phyloP scores from a whole-genome alignment of 2,329 filamentous ascomycete genomes.

The Fusarium palustre region DNA sequence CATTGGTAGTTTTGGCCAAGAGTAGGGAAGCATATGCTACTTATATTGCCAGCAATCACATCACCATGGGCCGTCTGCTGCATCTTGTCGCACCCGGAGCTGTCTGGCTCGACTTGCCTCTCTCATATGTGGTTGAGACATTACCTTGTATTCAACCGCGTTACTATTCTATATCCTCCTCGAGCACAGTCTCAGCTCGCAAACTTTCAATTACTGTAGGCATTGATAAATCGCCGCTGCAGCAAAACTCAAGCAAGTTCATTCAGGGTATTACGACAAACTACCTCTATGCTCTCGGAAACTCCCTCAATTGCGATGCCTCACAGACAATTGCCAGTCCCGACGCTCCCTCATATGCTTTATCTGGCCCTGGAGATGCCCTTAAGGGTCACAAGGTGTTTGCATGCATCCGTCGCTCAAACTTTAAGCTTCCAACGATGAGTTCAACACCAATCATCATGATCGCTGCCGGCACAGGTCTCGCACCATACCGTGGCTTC shows the following conservation, averaged over 20 bases:
- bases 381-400: conserved; percentile 37
- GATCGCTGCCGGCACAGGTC: conserved; percentile 63
- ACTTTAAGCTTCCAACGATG: conserved; percentile 59
- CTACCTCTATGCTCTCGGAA: conserved; percentile 43
- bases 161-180: conserved; percentile 72
- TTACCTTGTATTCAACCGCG: conserved; percentile 64
- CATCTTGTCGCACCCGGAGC: conserved; percentile 23
- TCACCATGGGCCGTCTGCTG: conserved; percentile 46
- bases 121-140: conserved; percentile 67
- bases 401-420: conserved; percentile 47
- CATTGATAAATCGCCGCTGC: conserved; percentile 33
- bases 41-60: conserved; percentile 39
- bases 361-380: conserved; percentile 31
- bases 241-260: conserved; percentile 17
- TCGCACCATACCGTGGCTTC: conserved; percentile 56
- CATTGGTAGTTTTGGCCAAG: conserved; percentile 24
- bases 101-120: conserved; percentile 44
- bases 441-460: conserved; percentile 62
- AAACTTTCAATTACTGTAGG: conserved; percentile 44
- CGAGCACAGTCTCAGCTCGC: conserved; percentile 52
- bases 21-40: conserved; percentile 39
- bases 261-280: conserved; percentile 46
- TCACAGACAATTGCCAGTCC: neutral
- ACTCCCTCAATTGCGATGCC: conserved; percentile 11
- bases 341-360: conserved; percentile 14